phyloP scores from a whole-genome alignment of 164 flowering plant genomes.

The Akebia trifoliata region DNA sequence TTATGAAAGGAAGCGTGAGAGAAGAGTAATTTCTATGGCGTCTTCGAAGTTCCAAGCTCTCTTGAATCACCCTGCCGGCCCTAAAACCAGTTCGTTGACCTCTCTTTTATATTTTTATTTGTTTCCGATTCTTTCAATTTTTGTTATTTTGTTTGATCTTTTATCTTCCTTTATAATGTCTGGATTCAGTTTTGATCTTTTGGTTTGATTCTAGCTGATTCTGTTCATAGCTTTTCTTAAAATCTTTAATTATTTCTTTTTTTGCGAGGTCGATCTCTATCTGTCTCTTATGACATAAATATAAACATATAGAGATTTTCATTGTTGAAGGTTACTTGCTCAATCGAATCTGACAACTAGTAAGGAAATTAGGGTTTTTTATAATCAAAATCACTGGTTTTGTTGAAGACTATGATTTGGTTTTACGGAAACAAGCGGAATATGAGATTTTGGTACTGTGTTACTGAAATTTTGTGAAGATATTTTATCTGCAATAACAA shows the following conservation, averaged over 20 bases:
- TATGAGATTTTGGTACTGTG: background rate
- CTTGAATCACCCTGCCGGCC: constrained; percentile 59
- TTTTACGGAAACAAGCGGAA: background rate
- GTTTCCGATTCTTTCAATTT: background rate
- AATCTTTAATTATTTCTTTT: background rate
- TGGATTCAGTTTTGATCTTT: no score
- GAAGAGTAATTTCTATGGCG: constrained; percentile 26
- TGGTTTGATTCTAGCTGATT: no score
- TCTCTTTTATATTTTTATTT: background rate
- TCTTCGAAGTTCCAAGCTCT: constrained; percentile 41
- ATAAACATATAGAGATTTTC: background rate
- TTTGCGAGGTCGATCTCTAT: background rate
- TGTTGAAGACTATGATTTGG: background rate
- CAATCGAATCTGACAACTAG: background rate
- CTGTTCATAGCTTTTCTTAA: no score
- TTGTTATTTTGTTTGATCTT: background rate
- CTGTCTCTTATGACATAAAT: background rate
- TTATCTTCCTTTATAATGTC: background rate
- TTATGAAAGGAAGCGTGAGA: background rate
- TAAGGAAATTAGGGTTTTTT: no score
- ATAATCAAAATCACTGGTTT: no score
- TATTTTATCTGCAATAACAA: background rate
- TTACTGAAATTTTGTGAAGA: background rate
- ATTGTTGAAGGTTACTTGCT: background rate
- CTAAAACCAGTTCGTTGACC: constrained; percentile 40